A percentile compares a stretch with the other conserved stretches of the same genome.
Evolutionary conservation across 1,284 basidiomycete genomes (phyloP).

Genomic region (Sanghuangporus weigelae): DNA sequence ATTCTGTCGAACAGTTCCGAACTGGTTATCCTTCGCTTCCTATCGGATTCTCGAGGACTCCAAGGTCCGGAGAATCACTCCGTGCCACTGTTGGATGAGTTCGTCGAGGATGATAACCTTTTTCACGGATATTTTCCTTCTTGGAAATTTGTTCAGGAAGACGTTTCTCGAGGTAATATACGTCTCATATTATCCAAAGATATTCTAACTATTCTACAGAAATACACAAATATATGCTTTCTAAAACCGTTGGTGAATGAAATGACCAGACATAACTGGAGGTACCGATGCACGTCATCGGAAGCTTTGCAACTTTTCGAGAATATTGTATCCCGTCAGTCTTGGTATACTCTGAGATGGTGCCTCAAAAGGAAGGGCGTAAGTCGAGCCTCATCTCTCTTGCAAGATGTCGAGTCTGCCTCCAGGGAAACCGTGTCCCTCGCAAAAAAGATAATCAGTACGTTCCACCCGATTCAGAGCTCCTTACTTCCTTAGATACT

Average conservation of each 20-base stretch:
- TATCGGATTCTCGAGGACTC: neutral
- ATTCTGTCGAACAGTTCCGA: conserved; percentile 8
- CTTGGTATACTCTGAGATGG: neutral
- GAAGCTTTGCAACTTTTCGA: neutral
- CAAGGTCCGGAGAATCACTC: conserved; percentile 2
- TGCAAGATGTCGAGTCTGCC: neutral
- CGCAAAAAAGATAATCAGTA: too few relatives aligned
- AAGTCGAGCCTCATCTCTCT: neutral
- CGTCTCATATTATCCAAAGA: neutral
- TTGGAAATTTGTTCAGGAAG: conserved; percentile 6
- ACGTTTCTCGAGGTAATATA: neutral
- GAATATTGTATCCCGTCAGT: neutral
- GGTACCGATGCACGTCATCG: neutral
- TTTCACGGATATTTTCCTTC: conserved; percentile 1
- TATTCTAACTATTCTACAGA: conserved; percentile 12
- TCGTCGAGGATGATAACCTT: neutral
- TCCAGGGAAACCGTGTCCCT: neutral
- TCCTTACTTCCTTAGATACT: too few relatives aligned
- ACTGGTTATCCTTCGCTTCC: conserved; percentile 19
- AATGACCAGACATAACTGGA: conserved; percentile 19
- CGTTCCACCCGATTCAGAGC: too few relatives aligned
- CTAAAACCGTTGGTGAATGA: conserved; percentile 20
- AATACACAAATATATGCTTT: conserved; percentile 22
- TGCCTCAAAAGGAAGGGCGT: neutral
- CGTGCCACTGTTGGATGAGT: conserved; percentile 3